phyloP scores from a whole-genome alignment of 805 yeast genomes.

The Candida broadrunensis region DNA sequence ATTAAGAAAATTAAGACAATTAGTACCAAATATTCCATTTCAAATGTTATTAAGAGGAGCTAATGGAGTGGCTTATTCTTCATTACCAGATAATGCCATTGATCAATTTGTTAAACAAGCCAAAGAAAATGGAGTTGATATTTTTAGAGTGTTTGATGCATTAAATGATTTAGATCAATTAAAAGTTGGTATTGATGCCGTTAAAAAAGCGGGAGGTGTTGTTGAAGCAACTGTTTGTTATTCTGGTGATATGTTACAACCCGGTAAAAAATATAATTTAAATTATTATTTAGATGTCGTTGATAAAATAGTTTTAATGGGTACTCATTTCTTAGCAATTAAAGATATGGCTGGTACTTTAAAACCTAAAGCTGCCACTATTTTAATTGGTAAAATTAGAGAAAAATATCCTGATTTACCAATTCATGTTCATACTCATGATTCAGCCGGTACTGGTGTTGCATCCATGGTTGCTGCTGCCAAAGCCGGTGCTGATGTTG shows the following conservation, averaged over 20 bases:
- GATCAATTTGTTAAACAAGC: slow-evolving; percentile 96
- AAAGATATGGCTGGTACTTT: slow-evolving; percentile 99
- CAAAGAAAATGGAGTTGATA: slow-evolving; percentile 92
- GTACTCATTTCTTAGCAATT: slow-evolving; percentile 95
- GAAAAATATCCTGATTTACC: slow-evolving; percentile 88
- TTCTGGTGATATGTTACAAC: slow-evolving; percentile 97
- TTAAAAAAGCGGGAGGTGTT: slow-evolving; percentile 97
- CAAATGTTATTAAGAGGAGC: slow-evolving; percentile 99
- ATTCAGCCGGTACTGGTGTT: slow-evolving; percentile 99
- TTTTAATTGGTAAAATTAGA: slow-evolving; percentile 78
- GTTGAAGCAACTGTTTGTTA: slow-evolving; percentile 98
- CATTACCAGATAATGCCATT: slow-evolving; percentile 97
- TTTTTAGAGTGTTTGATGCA: slow-evolving; percentile 97
- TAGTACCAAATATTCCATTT: slow-evolving; percentile 98
- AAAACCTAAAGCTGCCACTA: slow-evolving; percentile 89
- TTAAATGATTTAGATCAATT: slow-evolving; percentile 95
- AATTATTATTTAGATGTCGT: slow-evolving; percentile 82
- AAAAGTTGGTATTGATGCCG: slow-evolving; percentile 97
- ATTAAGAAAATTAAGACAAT: slow-evolving; percentile 77
- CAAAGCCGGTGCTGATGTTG: slow-evolving; percentile 95
- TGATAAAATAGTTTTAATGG: slow-evolving; percentile 83
- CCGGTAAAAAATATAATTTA: slow-evolving; percentile 93
- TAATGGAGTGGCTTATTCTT: slow-evolving; percentile 97
- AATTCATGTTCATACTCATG: slow-evolving; percentile 98
- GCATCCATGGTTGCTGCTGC: slow-evolving; percentile 96